Conservation (phyloP, 305 asterid genomes). For the Nicotiana rustica region DNA sequence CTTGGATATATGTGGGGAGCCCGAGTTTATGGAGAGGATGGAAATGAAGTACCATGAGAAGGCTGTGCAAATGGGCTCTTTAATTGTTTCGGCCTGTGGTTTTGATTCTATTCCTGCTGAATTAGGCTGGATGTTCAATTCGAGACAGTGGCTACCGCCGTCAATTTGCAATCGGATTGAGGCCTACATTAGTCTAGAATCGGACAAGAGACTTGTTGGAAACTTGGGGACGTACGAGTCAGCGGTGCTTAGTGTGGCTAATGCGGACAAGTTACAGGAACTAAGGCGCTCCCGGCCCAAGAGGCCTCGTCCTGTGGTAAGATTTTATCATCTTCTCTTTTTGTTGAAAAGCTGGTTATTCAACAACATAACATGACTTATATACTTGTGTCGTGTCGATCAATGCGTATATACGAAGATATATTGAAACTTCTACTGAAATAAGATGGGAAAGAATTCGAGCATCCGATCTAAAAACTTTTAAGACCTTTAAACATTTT, state of each 20-base stretch:
- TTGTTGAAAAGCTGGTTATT: neutral
- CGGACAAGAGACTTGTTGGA: conserved; percentile 69
- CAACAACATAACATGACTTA: neutral
- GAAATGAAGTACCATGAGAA: conserved; percentile 67
- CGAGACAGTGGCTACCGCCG: conserved; percentile 69
- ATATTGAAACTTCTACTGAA: neutral
- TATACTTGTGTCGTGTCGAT: neutral
- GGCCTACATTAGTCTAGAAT: conserved; percentile 81
- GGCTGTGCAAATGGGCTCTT: conserved; percentile 68
- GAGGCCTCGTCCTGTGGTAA: conserved; percentile 70
- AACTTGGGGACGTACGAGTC: conserved; percentile 82
- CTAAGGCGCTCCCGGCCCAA: conserved; percentile 71
- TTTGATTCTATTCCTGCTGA: conserved; percentile 92
- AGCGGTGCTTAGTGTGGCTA: conserved; percentile 86
- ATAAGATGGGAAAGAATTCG: neutral
- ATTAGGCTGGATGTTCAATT: conserved; percentile 70
- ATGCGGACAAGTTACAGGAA: conserved; percentile 59
- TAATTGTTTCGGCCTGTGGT: conserved; percentile 86
- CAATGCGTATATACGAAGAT: neutral
- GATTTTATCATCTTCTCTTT: neutral
- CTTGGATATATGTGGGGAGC: conserved; percentile 84
- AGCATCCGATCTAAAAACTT: too few species aligned
- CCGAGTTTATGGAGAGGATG: conserved; percentile 90
- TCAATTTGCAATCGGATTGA: conserved; percentile 62
- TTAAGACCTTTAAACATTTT: too few species aligned